Percentiles rank a stretch among this genome's conserved stretches.
These are phyloP conservation scores for Sporothrix phasma DNA, from an alignment of 2,329 filamentous ascomycete genomes.

Conservation along the genomic window DNA sequence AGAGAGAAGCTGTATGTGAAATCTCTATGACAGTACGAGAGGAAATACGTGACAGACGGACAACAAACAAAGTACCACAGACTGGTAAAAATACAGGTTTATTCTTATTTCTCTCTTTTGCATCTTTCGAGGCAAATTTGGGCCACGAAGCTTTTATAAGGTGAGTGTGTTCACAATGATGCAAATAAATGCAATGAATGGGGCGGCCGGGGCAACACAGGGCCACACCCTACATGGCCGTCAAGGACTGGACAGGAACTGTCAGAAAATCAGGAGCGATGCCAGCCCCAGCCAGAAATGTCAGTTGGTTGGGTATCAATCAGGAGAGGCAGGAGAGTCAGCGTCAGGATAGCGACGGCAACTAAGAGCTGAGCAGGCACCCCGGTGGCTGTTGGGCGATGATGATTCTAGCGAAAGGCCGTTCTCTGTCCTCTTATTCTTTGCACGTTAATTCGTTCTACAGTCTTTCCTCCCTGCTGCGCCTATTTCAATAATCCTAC, in stretches of 20 bases:
- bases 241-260: not conserved
- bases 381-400: not conserved
- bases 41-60: too few species aligned
- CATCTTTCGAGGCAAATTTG: not conserved
- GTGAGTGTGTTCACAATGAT: not conserved
- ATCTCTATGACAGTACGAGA: too few species aligned
- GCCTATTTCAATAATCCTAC: too few species aligned
- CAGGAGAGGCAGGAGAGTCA: not conserved
- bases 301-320: constrained; percentile 7
- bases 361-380: not conserved
- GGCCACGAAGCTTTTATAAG: not conserved
- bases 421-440: not conserved
- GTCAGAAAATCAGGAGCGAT: not conserved
- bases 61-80: too few species aligned
- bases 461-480: not conserved
- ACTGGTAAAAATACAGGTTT: too few species aligned
- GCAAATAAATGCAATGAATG: not conserved
- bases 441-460: not conserved
- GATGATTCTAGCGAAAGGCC: not conserved
- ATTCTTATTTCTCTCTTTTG: too few species aligned
- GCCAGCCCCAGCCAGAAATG: not conserved
- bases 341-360: not conserved
- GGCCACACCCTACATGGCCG: not conserved
- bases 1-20: too few species aligned
- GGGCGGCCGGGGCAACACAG: not conserved